These are phyloP conservation scores for Paradendryphiella salina DNA, from an alignment of 2,329 filamentous ascomycete species.

Conservation along the genomic window DNA sequence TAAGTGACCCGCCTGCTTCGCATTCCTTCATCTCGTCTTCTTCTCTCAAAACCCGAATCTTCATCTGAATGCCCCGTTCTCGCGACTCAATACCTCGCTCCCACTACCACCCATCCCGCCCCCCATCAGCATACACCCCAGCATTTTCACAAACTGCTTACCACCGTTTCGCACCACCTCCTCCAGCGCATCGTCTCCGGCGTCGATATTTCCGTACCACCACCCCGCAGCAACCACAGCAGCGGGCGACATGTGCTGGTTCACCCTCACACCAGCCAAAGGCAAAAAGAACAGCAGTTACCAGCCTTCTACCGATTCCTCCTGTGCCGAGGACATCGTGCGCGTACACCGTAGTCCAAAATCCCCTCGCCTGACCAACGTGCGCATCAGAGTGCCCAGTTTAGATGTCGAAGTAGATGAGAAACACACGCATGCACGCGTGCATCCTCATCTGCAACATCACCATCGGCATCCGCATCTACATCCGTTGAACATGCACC, in stretches of 20 bases:
- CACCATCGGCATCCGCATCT: constrained; percentile 24
- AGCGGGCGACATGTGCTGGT: constrained; percentile 39
- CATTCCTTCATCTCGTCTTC: constrained; percentile 6
- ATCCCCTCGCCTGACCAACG: constrained; percentile 25
- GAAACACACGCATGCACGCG: constrained; percentile 25
- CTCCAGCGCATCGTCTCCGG: constrained; percentile 27
- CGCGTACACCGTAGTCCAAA: constrained; percentile 30
- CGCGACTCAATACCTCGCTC: constrained; percentile 18
- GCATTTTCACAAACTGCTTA: constrained; percentile 24
- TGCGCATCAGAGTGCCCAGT: constrained; percentile 30
- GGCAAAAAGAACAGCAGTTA: constrained; percentile 21
- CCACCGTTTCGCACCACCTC: constrained; percentile 29
- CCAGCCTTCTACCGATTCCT: constrained; percentile 26
- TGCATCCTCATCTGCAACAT: constrained; percentile 24
- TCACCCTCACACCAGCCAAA: constrained; percentile 35
- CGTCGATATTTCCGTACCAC: constrained; percentile 12
- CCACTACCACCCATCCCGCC: constrained; percentile 22
- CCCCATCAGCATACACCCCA: constrained; percentile 27
- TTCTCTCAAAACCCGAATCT: constrained; percentile 2
- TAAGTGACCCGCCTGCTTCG: constrained; percentile 22
- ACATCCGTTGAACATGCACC: constrained; percentile 36
- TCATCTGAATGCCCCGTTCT: constrained; percentile 29
- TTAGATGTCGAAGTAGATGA: constrained; percentile 22
- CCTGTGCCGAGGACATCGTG: constrained; percentile 36
- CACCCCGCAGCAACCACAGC: background rate